phyloP scores from a whole-genome alignment of 176 grass and related monocot genomes.

The Oryza australiensis region DNA sequence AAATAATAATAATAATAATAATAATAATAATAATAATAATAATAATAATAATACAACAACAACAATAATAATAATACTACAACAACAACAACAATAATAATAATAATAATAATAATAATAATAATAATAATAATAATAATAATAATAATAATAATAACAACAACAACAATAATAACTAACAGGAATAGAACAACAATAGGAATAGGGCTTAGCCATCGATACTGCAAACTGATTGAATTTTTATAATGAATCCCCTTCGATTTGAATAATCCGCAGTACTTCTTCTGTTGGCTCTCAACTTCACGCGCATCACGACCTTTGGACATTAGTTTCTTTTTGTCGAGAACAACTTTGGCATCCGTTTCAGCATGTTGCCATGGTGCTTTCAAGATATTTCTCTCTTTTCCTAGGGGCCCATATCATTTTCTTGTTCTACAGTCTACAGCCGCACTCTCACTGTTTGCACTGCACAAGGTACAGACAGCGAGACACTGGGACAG shows the following conservation, averaged over 20 bases:
- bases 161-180: too few relatives aligned
- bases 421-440: not conserved
- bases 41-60: too few relatives aligned
- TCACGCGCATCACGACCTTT: not conserved
- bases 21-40: not conserved
- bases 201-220: conserved; percentile 3
- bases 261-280: not conserved
- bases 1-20: too few relatives aligned
- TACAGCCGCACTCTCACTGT: not conserved
- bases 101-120: too few relatives aligned
- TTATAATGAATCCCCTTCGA: not conserved
- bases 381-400: not conserved
- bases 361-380: not conserved
- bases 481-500: not conserved
- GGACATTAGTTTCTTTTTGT: not conserved
- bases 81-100: too few relatives aligned
- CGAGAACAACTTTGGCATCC: not conserved
- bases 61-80: too few relatives aligned
- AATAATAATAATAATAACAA: too few relatives aligned
- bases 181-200: too few relatives aligned
- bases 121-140: too few relatives aligned
- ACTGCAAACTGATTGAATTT: not conserved
- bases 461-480: not conserved
- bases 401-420: not conserved
- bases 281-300: not conserved